A percentile compares a stretch with the other conserved stretches of the same genome.
phyloP scores from a whole-genome alignment of 768 basidiomycete genomes.

The Boletus tylopilopsis region DNA sequence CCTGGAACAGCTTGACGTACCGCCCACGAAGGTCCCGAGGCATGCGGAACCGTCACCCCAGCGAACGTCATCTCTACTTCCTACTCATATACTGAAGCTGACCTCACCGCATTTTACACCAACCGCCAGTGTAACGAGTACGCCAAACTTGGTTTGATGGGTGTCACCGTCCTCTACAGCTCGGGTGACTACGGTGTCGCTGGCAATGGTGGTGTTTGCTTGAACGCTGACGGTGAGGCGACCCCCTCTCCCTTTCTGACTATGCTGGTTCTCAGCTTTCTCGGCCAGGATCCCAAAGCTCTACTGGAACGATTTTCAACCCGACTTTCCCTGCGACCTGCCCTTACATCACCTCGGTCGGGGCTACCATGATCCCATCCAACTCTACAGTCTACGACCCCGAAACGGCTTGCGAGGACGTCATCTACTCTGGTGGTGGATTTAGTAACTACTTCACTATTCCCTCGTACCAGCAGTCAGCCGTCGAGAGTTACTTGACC shows the following conservation, averaged over 20 bases:
- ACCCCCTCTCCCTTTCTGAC: too few species aligned
- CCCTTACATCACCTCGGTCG: constrained; percentile 51
- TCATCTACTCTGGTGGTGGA: constrained; percentile 43
- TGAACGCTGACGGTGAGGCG: background rate
- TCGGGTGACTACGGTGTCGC: constrained; percentile 47
- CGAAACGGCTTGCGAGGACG: constrained; percentile 45
- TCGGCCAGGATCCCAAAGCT: constrained; percentile 10
- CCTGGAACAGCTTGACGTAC: background rate
- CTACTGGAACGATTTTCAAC: constrained; percentile 48
- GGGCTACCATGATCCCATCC: constrained; percentile 42
- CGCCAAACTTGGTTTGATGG: constrained; percentile 41
- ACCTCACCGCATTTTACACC: constrained; percentile 34
- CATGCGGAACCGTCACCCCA: constrained; percentile 35
- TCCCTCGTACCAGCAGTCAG: constrained; percentile 38
- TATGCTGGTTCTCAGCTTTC: too few species aligned
- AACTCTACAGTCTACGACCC: constrained; percentile 37
- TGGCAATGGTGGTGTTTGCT: constrained; percentile 19
- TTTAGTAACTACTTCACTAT: constrained; percentile 42
- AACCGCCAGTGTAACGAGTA: constrained; percentile 44
- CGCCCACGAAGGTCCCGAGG: constrained; percentile 23
- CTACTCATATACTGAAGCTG: constrained; percentile 37
- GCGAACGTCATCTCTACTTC: constrained; percentile 42
- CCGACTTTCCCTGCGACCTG: constrained; percentile 49
- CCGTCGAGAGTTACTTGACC: constrained; percentile 30
- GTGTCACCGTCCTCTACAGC: constrained; percentile 40